Conservation (phyloP, 1,139 yeast species). For the Saccharomycopsis crataegensis region DNA sequence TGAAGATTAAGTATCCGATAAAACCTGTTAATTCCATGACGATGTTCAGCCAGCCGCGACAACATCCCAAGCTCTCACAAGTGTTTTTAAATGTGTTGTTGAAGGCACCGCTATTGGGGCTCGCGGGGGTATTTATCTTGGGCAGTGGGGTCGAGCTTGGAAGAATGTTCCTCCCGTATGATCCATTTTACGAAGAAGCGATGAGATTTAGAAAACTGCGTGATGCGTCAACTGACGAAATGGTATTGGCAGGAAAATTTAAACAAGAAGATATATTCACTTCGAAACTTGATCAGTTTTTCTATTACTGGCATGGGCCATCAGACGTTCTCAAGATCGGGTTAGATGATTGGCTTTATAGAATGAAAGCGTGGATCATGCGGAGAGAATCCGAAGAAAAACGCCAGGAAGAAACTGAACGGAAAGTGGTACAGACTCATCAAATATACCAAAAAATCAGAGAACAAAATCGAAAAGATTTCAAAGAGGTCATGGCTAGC, state of each 20-base stretch:
- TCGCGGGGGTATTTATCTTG: not conserved
- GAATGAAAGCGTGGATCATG: not conserved
- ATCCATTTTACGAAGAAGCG: conserved; percentile 63
- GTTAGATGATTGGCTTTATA: not conserved
- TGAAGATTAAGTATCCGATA: conserved; percentile 6
- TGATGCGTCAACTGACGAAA: not conserved
- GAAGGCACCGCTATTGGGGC: not conserved
- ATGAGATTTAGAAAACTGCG: conserved; percentile 18
- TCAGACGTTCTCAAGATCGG: not conserved
- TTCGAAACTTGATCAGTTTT: not conserved
- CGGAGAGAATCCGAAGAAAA: not conserved
- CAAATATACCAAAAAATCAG: not conserved
- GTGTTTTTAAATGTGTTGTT: not conserved
- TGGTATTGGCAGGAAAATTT: not conserved
- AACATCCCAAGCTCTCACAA: too few species aligned
- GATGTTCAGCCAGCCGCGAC: not conserved
- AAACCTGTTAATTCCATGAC: not conserved
- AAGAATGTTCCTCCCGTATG: conserved; percentile 44
- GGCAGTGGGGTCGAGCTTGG: conserved; percentile 34
- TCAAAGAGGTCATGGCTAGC: not conserved
- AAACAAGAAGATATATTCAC: not conserved
- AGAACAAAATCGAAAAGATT: not conserved
- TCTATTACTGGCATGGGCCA: conserved; percentile 1
- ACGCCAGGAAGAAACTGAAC: not conserved
- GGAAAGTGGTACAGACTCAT: not conserved